Evolutionary conservation across 2,329 filamentous ascomycete genomes (phyloP).

Genomic region (Elsinoe perseae): DNA sequence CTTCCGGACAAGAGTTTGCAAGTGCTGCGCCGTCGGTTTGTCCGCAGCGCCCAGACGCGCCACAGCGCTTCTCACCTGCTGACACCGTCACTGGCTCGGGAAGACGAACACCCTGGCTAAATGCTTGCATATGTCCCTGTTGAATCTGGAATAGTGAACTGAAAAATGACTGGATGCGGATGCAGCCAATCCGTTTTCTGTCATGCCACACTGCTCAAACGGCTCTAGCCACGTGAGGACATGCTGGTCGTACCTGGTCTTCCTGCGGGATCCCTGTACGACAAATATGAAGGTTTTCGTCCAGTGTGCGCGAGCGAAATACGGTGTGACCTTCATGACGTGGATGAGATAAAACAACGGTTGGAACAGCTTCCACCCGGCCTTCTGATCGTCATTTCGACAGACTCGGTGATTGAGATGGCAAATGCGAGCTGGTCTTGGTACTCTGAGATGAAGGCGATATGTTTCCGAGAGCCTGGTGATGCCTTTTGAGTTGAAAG

Average conservation of each 20-base stretch:
- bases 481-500: background rate
- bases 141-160: background rate
- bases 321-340: conserved; percentile 4
- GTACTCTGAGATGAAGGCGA: background rate
- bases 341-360: background rate
- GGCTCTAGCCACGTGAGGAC: conserved; percentile 5
- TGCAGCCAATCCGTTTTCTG: conserved; percentile 11
- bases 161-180: background rate
- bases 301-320: conserved; percentile 1
- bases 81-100: background rate
- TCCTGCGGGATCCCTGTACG: conserved; percentile 12
- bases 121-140: background rate
- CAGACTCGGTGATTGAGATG: background rate
- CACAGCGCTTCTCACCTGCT: conserved; percentile 5
- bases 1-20: background rate
- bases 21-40: conserved; percentile 9
- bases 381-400: background rate
- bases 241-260: background rate
- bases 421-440: background rate
- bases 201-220: conserved; percentile 5
- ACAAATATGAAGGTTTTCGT: conserved; percentile 12
- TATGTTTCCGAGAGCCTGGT: background rate
- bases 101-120: background rate
- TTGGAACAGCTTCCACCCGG: background rate
- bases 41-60: background rate